Evolutionary conservation across 2,329 filamentous ascomycete genomes (phyloP).

Genomic region (Epichloe coenophiala): DNA sequence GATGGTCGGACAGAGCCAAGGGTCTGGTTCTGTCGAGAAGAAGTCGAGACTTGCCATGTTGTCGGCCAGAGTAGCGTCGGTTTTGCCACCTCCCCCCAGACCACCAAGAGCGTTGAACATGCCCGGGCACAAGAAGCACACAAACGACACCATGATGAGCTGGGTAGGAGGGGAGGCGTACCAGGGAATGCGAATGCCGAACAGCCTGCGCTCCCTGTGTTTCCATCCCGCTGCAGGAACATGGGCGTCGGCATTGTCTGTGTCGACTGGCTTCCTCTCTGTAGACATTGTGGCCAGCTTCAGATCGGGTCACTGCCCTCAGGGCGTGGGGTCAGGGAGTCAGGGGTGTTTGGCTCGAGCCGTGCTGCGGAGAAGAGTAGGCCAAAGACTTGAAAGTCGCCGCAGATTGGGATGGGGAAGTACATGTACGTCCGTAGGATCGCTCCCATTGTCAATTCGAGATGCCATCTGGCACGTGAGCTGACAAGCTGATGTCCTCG

Average conservation of each 20-base stretch:
- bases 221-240: slow-evolving; percentile 42
- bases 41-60: slow-evolving; percentile 13
- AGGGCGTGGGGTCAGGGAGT: too few species aligned
- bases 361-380: too few species aligned
- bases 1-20: neutral
- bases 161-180: slow-evolving; percentile 62
- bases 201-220: slow-evolving; percentile 36
- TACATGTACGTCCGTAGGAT: too few species aligned
- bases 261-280: neutral
- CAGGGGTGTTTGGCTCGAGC: too few species aligned
- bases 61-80: slow-evolving; percentile 32
- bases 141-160: slow-evolving; percentile 48
- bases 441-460: too few species aligned
- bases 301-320: too few species aligned
- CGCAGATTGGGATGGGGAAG: too few species aligned
- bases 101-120: slow-evolving; percentile 59
- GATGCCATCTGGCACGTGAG: too few species aligned
- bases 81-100: slow-evolving; percentile 39
- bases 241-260: neutral
- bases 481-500: too few species aligned
- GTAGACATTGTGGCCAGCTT: neutral
- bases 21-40: too few species aligned
- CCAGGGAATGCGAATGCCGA: slow-evolving; percentile 41
- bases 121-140: slow-evolving; percentile 51
- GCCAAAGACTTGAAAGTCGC: too few species aligned